Evolutionary conservation across 768 basidiomycete genomes (phyloP), one percentile per base, ranked within the genome.

Genomic region (Cystoderma amianthinum): DNA sequence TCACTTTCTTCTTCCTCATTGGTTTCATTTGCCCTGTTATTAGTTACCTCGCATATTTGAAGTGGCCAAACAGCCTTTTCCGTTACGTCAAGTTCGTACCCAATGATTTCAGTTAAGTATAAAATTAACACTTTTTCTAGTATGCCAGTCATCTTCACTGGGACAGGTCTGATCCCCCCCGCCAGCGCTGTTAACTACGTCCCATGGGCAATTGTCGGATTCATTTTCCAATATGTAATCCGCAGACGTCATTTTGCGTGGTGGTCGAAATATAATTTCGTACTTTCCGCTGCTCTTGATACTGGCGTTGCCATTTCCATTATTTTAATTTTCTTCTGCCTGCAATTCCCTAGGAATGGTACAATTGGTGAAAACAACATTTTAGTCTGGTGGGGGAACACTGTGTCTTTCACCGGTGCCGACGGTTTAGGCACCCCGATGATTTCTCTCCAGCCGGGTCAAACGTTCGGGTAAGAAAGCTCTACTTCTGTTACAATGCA

Each of bases 181-280:
- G 88, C 87, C 6, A 86, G 80, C 0, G 85, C 85, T 1, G 68
- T 89, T 49, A 93, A 94, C 61, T 93, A 83, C 51, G 68, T 88
- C 3, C 78, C 82, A 1, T 90, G 83, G 83, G 74, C 69, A 1
- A 57, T 68, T 39, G 71, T 80, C 18, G 77, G 80, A 9, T 89
- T 88, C 61, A 58, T 87, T 32, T 90, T 92, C 68, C 86, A 85
- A 50, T 83, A 71, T 47, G 49, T 80, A 16, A 70, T 83, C 46
- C 68, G 82, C 20, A 65, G 74, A 55, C 71, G 75, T 37, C 67
- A 78, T 52, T 84, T 83, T 59, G 62, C 74, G 4, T 83, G 76
- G 71, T 85, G 82, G 82, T 74, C 81, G 11, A 84, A 83, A 55
- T 83, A 83, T 56, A 83, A 82, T 43, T 83, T 80, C 47, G 78